Evolutionary conservation across 2,329 filamentous ascomycete genomes (phyloP), one percentile per base, ranked within the genome.

Genomic region (Cladophialophora carrionii): DNA sequence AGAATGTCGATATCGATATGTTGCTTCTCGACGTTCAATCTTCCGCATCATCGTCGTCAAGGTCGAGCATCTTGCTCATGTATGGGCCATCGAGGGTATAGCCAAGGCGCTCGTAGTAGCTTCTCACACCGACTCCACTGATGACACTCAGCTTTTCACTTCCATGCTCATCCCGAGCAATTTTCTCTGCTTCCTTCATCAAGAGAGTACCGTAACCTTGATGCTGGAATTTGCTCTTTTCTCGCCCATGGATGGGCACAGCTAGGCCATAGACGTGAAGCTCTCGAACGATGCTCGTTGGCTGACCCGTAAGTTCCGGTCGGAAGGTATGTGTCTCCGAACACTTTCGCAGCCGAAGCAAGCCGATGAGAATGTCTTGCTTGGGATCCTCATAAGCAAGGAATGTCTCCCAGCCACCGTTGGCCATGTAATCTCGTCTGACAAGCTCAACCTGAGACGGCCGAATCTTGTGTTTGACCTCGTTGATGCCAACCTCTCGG

Each of bases 401-500:
- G 80, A 99, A 99, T 0, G 95, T 99, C 79, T 99, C 95, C 95
- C 95, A 99, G 26, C 95, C 96, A 46, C 90, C 93, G 76, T 99
- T 99, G 71, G 95, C 95, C 0, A 87, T 85, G 78, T 99, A 99
- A 79, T 99, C 95, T 70, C 95, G 86, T 29, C 95, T 89, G 32
- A 99, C 89, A 22, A 99, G 87, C 81, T 99, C 95, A 64, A 99
- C 91, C 76, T 99, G 94, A 71, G 93, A 96, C 0, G 95, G 95
- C 1, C 94, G 86, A 71, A 99, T 97, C 82, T 98, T 98, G 83
- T 99, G 89, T 82, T 99, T 99, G 70, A 99, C 94, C 80, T 99
- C 95, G 77, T 99, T 99, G 79, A 99, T 93, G 65, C 95, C 95
- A 26, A 99, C 95, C 79, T 99, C 95, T 66, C 95, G 88, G 1